Conservation (phyloP, 2,329 filamentous ascomycete genomes). For the Didymella sp. region DNA sequence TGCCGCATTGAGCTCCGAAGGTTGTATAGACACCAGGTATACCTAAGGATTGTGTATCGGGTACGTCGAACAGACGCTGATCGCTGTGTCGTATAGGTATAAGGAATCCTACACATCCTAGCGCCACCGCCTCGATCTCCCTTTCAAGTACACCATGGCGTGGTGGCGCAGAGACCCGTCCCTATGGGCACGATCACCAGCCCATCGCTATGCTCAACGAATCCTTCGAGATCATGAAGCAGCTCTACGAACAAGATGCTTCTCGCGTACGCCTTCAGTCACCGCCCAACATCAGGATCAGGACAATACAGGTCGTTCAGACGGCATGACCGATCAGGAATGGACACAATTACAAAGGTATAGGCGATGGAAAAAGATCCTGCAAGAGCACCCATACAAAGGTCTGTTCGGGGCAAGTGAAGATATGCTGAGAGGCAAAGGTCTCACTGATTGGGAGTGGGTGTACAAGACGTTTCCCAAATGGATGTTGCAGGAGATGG, state of each 20-base stretch:
- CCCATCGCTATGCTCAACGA: constrained; percentile 34
- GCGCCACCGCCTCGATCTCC: not conserved
- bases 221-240: constrained; percentile 34
- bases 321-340: constrained; percentile 38
- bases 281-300: constrained; percentile 34
- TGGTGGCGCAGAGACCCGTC: constrained; percentile 42
- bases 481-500: constrained; percentile 43
- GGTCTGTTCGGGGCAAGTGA: constrained; percentile 53
- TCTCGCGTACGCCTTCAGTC: constrained; percentile 35
- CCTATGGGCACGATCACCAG: constrained; percentile 29
- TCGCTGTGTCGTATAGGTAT: not conserved
- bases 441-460: constrained; percentile 42
- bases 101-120: not conserved
- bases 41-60: no score
- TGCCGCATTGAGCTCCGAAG: not conserved
- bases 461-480: constrained; percentile 39
- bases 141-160: not conserved
- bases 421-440: constrained; percentile 43
- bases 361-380: constrained; percentile 36
- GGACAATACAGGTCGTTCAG: constrained; percentile 24
- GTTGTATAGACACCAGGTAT: not conserved
- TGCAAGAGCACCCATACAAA: constrained; percentile 53
- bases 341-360: constrained; percentile 42
- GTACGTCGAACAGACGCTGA: not conserved
- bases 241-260: constrained; percentile 36